These are phyloP conservation scores for Astragalus membranaceus DNA, from an alignment of 306 rosid genomes.

Conservation along the genomic window DNA sequence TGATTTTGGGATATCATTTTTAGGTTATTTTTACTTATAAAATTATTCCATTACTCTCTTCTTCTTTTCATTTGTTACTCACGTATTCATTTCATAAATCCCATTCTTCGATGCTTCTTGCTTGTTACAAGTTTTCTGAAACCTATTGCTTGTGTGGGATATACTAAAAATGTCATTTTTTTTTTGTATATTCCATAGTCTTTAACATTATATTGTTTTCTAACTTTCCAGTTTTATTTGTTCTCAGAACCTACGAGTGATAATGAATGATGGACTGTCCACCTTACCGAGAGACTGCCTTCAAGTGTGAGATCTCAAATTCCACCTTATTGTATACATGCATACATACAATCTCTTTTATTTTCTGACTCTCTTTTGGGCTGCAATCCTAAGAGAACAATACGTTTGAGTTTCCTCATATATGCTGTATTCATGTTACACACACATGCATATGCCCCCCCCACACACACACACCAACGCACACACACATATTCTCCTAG, in stretches of 20 bases:
- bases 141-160: not conserved
- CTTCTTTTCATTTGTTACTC: not conserved
- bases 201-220: not conserved
- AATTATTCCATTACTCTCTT: not conserved
- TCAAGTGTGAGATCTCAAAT: conserved; percentile 62
- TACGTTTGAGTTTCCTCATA: not conserved
- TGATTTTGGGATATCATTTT: not conserved
- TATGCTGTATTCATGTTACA: not conserved
- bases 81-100: conserved; percentile 4
- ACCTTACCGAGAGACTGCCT: conserved; percentile 78
- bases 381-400: not conserved
- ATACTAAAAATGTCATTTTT: not conserved
- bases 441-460: not conserved
- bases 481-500: too few relatives aligned
- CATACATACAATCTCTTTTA: not conserved
- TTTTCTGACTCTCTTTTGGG: not conserved
- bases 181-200: not conserved
- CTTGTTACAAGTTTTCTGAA: not conserved
- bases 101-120: not conserved
- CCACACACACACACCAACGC: too few relatives aligned
- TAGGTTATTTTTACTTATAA: not conserved
- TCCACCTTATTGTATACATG: not conserved
- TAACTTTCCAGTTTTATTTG: conserved; percentile 17
- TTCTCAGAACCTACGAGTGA: conserved; percentile 66
- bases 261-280: conserved; percentile 94